phyloP scores from a whole-genome alignment of 331 rosid genomes.

The Malus hybrid region DNA sequence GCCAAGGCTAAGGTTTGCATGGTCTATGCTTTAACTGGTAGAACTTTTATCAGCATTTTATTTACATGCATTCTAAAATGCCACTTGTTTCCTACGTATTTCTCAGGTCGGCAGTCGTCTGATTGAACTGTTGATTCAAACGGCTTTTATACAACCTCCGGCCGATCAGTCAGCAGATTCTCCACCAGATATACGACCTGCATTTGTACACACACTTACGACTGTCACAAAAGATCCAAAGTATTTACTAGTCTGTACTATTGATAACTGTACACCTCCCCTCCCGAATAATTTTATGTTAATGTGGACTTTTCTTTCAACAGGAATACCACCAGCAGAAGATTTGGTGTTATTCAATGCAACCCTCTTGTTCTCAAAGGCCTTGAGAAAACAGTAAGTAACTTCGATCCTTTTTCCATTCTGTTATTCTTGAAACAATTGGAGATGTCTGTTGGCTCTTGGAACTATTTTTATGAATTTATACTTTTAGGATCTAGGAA shows the following conservation, averaged over 20 bases:
- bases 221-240: constrained; percentile 28
- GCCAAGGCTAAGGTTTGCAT: constrained; percentile 62
- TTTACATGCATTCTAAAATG: constrained; percentile 13
- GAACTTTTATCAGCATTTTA: constrained; percentile 9
- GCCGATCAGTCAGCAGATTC: constrained; percentile 52
- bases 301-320: constrained; percentile 15
- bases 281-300: constrained; percentile 11
- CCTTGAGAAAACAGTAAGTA: constrained; percentile 69
- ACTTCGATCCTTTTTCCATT: constrained; percentile 7
- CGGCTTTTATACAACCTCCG: constrained; percentile 91
- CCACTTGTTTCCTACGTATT: not conserved
- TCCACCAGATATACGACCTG: constrained; percentile 78
- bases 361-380: constrained; percentile 81
- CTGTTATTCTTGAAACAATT: constrained; percentile 5
- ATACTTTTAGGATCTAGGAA: not conserved
- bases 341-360: constrained; percentile 68
- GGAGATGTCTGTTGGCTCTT: not conserved
- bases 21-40: constrained; percentile 2
- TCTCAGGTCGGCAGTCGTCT: constrained; percentile 87
- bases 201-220: constrained; percentile 65
- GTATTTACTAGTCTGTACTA: constrained; percentile 32
- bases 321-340: constrained; percentile 48
- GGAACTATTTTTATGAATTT: not conserved
- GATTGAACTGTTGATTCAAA: constrained; percentile 67
- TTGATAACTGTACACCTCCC: constrained; percentile 8